Base-by-base conservation (phyloP, 176 grass and related monocot genomes). In the Zea luxurians region DNA sequence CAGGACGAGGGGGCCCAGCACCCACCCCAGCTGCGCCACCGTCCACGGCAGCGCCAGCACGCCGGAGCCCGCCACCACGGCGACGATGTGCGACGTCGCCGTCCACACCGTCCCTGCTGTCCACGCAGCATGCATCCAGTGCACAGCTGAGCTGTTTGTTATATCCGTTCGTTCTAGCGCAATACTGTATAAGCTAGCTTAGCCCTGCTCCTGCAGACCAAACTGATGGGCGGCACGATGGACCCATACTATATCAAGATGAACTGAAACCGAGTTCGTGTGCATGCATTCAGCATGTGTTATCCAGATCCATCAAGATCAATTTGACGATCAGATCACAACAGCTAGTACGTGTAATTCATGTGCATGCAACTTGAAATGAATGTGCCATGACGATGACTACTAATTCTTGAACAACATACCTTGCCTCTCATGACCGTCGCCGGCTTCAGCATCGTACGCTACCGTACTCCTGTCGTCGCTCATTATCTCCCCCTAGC, bases 31-130 rank as follows among this genome's bases (percentile, higher is more conserved):
- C 71, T 99, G 96, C 46, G 96, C 96, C 61, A 99, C 86, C 53
- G 92, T 99, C 96, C 96, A 99, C 38, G 96, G 86, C 18, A 99
- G 88, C 8, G 96, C 96, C 0, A 99, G 86, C 67, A 93, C 90
- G 21, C 96, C 96, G 43, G 96, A 99, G 4, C 92, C 96, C 9
- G 95, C 86, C 74, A 99, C 90, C 36, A 92, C 96, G 15, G 96
- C 96, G 3, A 84, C 92, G 68, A 99, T 99, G 85, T 99, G 96
- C 3, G 90, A 80, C 48, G 90, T 89, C 61, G 96, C 96, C 13
- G 92, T 90, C 96, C 96, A 99, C 78, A 99, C 85, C 7, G 96
- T 99, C 75, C 96, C 96, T 99, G 27, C 27, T 27, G 27, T 27
- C 27, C 27, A 27, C 27, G 27, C 27, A 27, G 27, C 27, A 27